phyloP scores from a whole-genome alignment of 768 basidiomycete genomes.

The Mycena belliarum region DNA sequence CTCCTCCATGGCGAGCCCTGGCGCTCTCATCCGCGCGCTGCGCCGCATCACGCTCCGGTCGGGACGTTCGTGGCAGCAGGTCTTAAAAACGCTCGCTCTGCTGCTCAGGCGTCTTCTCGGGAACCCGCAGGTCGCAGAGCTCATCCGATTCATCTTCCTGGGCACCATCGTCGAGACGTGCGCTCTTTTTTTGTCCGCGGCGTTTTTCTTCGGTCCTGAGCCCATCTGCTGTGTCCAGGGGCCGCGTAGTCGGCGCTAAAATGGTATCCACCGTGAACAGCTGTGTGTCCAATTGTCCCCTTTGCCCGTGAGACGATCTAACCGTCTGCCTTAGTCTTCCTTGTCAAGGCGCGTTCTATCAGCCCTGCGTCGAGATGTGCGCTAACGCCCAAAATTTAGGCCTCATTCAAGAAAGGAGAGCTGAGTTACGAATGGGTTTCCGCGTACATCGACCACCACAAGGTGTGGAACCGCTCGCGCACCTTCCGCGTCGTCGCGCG shows the following conservation, averaged over 20 bases:
- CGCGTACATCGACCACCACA: slow-evolving; percentile 23
- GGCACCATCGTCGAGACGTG: slow-evolving; percentile 24
- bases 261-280: slow-evolving; percentile 22
- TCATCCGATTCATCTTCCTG: slow-evolving; percentile 20
- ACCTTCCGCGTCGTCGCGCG: slow-evolving; percentile 23
- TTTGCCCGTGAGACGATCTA: neutral
- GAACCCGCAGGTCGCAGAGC: slow-evolving; percentile 20
- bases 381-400: neutral
- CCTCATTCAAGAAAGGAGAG: slow-evolving; percentile 22
- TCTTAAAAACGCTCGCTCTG: neutral
- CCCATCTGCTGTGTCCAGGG: slow-evolving; percentile 10
- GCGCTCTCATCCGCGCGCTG: slow-evolving; percentile 10
- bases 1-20: slow-evolving; percentile 5
- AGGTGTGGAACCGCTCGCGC: slow-evolving; percentile 22
- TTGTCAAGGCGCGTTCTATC: slow-evolving; percentile 13
- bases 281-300: slow-evolving; percentile 11
- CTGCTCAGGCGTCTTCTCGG: slow-evolving; percentile 8
- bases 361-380: neutral
- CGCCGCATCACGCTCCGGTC: slow-evolving; percentile 5
- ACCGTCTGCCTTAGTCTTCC: slow-evolving; percentile 15
- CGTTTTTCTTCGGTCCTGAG: neutral
- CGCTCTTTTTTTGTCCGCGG: neutral
- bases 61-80: slow-evolving; percentile 12
- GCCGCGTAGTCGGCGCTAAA: slow-evolving; percentile 20
- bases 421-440: slow-evolving; percentile 20